Conservation (phyloP, 169 alveolate species). For the Theileria parva region DNA sequence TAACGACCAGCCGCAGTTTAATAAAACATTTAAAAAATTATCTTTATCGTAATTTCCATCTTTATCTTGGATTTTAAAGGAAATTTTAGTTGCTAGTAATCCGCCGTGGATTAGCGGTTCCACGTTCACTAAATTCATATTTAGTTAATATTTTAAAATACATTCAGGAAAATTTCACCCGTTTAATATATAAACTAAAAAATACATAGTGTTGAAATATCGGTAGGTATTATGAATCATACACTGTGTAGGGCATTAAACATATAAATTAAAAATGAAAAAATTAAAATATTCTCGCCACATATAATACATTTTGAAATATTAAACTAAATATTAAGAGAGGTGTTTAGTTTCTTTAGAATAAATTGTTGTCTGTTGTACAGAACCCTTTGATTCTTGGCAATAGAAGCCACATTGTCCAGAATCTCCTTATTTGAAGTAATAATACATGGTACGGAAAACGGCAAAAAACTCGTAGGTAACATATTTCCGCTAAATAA, state of each 20-base stretch:
- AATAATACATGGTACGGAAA: slow-evolving; percentile 34
- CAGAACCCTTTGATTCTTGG: slow-evolving; percentile 7
- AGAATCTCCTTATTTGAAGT: not conserved
- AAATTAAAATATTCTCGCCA: not conserved
- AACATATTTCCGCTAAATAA: slow-evolving; percentile 47
- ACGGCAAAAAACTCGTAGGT: slow-evolving; percentile 42
- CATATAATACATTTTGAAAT: not conserved
- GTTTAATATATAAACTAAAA: slow-evolving; percentile 1
- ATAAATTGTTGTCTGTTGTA: slow-evolving; percentile 27
- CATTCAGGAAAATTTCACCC: not conserved
- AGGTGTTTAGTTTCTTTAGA: slow-evolving; percentile 38
- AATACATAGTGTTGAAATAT: not conserved
- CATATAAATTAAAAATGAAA: not conserved
- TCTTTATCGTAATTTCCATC: slow-evolving; percentile 5
- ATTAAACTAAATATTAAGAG: slow-evolving; percentile 9
- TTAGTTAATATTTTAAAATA: not conserved
- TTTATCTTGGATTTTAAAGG: slow-evolving; percentile 22
- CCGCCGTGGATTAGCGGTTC: slow-evolving; percentile 46
- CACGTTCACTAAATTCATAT: slow-evolving; percentile 27
- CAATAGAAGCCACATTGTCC: not conserved
- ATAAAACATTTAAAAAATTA: slow-evolving; percentile 7
- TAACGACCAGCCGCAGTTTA: slow-evolving; percentile 66
- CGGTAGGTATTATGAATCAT: not conserved
- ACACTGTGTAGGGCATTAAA: slow-evolving; percentile 15
- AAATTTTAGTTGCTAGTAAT: slow-evolving; percentile 49